Base-by-base conservation (phyloP, 2,329 filamentous ascomycete genomes). In the Stagonosporopsis cucurbitacearum region DNA sequence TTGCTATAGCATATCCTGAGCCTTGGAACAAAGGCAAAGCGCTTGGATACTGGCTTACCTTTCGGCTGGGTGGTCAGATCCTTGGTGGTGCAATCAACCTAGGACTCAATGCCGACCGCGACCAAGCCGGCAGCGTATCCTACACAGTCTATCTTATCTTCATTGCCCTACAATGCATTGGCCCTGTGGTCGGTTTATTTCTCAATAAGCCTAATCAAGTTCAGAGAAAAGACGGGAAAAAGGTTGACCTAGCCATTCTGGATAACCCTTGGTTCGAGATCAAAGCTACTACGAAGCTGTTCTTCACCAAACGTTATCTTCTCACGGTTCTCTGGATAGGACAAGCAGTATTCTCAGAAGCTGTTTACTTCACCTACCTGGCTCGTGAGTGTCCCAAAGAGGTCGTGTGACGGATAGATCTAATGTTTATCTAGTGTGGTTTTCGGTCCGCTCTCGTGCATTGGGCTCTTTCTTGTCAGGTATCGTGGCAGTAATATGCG, bases 61-160 rank as follows among this genome's bases (percentile, higher is more conserved):
- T 82, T 59, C 79, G 83, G 3, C 79, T 89, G 1, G 78, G 80
- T 1, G 88, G 88, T 0, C 88, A 90, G 68, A 87, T 91, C 13
- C 74, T 91, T 0, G 89, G 89, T 2, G 89, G 88, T 11, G 87
- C 88, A 0, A 87, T 92, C 67, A 91, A 89, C 43, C 75, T 92
- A 0, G 86, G 86, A 0, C 72, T 91, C 11, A 91, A 91, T 63
- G 80, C 79, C 0, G 68, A 85, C 33, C 78, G 82, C 0, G 78
- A 82, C 57, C 68, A 82, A 47, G 84, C 84, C 0, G 89, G 88
- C 0, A 83, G 86, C 43, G 87, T 91, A 0, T 88, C 86, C 0
- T 90, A 90, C 60, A 82, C 82, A 0, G 88, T 91, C 0, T 91
- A 86, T 60, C 75, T 88, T 9, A 72, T 89, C 19, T 92, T 92